Conservation (phyloP, 306 rosid genomes). For the Quercus dentata region DNA sequence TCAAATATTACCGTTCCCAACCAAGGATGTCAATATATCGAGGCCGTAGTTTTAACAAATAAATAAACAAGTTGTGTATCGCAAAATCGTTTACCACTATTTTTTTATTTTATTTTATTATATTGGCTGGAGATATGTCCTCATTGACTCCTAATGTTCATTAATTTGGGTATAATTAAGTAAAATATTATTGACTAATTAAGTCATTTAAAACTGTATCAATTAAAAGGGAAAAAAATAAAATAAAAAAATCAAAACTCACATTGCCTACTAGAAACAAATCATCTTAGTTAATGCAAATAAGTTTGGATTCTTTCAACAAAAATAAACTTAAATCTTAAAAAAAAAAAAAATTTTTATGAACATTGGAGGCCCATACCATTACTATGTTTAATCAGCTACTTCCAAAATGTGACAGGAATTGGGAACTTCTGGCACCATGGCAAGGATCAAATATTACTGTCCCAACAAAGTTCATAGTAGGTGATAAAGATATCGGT, state of each 20-base stretch:
- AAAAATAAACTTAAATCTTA: not conserved
- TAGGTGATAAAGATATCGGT: slow-evolving; percentile 30
- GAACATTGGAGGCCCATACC: not conserved
- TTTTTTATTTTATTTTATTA: no score
- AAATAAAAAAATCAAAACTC: not conserved
- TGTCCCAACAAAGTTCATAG: slow-evolving; percentile 34
- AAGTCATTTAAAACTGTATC: not conserved
- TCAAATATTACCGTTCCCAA: no score
- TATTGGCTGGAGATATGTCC: no score
- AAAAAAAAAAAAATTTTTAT: not conserved
- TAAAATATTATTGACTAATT: not conserved
- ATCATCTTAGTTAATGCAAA: no score
- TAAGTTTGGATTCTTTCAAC: no score
- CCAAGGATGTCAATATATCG: no score
- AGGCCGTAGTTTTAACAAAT: no score
- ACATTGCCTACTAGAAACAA: not conserved
- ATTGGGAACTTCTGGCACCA: slow-evolving; percentile 52
- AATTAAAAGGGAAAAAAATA: no score
- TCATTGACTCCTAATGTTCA: not conserved
- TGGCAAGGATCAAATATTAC: slow-evolving; percentile 35
- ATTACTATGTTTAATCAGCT: not conserved
- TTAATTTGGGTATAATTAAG: not conserved
- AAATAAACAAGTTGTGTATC: not conserved
- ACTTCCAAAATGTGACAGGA: slow-evolving; percentile 24
- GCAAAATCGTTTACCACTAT: no score